Evolutionary conservation across 192 early-diverging fungal species (phyloP).

Genomic region (Umbelopsis isabellina): DNA sequence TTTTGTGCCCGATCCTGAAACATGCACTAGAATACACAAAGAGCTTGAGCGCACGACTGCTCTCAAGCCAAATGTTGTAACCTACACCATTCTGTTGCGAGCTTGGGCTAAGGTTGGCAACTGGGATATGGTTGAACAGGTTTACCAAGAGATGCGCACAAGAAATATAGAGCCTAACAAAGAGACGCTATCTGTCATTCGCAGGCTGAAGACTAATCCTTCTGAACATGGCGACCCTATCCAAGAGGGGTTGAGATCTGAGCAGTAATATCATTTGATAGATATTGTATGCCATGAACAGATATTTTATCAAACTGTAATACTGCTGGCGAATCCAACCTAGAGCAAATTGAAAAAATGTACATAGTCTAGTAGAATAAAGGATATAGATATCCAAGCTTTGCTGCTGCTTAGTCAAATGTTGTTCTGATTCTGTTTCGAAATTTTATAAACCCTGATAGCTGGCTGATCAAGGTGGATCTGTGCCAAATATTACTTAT

Average conservation of each 20-base stretch:
- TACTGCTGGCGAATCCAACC: too few species aligned
- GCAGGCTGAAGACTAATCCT: slow-evolving; percentile 21
- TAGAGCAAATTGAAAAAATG: too few species aligned
- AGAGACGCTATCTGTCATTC: slow-evolving; percentile 32
- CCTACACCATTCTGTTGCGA: slow-evolving; percentile 43
- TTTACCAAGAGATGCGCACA: slow-evolving; percentile 42
- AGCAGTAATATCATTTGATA: neutral
- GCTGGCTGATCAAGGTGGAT: too few species aligned
- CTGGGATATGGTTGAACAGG: slow-evolving; percentile 27
- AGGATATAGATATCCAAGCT: too few species aligned
- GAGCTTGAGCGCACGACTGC: slow-evolving; percentile 25
- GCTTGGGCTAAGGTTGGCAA: slow-evolving; percentile 41
- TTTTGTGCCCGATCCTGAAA: slow-evolving; percentile 33
- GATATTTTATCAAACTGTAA: too few species aligned
- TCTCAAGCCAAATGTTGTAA: slow-evolving; percentile 32
- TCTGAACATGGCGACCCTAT: neutral
- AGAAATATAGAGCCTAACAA: slow-evolving; percentile 31
- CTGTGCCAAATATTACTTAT: too few species aligned
- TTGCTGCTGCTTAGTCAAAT: too few species aligned
- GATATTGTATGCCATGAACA: too few species aligned
- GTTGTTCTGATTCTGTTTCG: too few species aligned
- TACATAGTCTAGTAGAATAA: too few species aligned
- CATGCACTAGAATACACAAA: slow-evolving; percentile 25
- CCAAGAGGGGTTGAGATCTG: neutral
- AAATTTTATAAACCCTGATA: too few species aligned